Evolutionary conservation across 1,284 basidiomycete species (phyloP), one percentile per base, ranked within the genome.

Genomic region (Tilletia caries): DNA sequence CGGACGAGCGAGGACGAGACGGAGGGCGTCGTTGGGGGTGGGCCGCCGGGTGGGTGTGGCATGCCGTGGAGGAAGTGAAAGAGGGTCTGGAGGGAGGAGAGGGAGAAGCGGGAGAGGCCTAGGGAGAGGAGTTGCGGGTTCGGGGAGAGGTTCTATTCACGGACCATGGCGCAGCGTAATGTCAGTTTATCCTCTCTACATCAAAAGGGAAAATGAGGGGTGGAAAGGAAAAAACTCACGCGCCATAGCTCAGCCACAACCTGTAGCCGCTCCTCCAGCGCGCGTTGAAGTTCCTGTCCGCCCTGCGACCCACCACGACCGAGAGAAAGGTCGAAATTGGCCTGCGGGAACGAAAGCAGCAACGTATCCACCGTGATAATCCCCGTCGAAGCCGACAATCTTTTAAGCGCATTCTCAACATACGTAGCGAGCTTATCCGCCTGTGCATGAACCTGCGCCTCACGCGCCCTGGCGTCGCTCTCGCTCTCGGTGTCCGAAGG

Each of bases 361-460:
- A 79, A 62, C 1, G 77, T 79, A 34, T 80, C 79, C 41, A 79
- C 58, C 15, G 75, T 78, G 64, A 76, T 75, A 46, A 80, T 70
- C 1, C 77, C 77, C 5, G 79, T 80, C 3, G 73, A 78, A 3
- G 52, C 66, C 2, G 72, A 73, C 29, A 80, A 67, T n/a, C 72
- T 50, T n/a, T 66, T n/a, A 5, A 80, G 58, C 15, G 77, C 79
- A 67, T 80, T 73, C 20, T 79, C 75, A 37, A 79, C 70, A 58
- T 69, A 67, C 2, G 44, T 50, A 33, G 58, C 32, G 1, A 62
- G 34, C 12, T 62, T 62, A 2, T 37, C 58, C 18, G 58, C 58
- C n/a, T 62, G 58, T 18, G 46, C 52, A 1, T 67, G 60, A 27
- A 66, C 54, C 41, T 48, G 37, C 10, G 54, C 64, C 6, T 62